Evolutionary conservation across 2,329 filamentous ascomycete species (phyloP).

Genomic region (Eurotiales sp.): DNA sequence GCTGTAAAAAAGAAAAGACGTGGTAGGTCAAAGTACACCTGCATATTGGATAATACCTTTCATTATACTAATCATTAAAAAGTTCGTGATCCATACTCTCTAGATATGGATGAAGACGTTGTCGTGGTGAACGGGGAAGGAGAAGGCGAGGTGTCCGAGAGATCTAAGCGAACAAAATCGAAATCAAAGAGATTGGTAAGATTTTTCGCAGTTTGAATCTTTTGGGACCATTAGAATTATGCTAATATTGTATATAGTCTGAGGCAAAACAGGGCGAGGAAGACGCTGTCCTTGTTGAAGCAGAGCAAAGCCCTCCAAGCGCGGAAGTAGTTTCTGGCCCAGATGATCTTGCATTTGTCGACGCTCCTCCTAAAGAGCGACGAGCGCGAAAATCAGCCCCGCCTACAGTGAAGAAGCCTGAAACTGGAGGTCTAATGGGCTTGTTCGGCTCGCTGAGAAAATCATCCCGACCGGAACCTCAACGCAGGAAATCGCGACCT

Average conservation of each 20-base stretch:
- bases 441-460: conserved; percentile 54
- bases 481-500: conserved; percentile 35
- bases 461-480: conserved; percentile 28
- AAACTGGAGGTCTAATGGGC: conserved; percentile 53
- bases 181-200: conserved; percentile 14
- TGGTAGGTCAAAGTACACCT: conserved; percentile 23
- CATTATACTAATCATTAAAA: conserved; percentile 1
- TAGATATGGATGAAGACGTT: conserved; percentile 59
- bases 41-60: conserved; percentile 4
- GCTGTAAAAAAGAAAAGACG: conserved; percentile 52
- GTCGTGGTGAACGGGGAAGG: conserved; percentile 55
- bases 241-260: conserved; percentile 9
- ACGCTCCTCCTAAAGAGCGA: conserved; percentile 47
- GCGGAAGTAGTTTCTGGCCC: conserved; percentile 44
- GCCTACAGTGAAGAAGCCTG: conserved; percentile 54
- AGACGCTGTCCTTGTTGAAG: conserved; percentile 56
- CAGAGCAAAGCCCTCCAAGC: conserved; percentile 42
- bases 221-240: background rate
- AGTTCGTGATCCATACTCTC: conserved; percentile 57
- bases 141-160: conserved; percentile 28
- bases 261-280: conserved; percentile 24
- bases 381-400: conserved; percentile 61
- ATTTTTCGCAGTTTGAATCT: no score
- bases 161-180: conserved; percentile 12
- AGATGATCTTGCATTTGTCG: conserved; percentile 52